Evolutionary conservation across 75 land plant genomes (phyloP).

Genomic region (Picea sitchensis): DNA sequence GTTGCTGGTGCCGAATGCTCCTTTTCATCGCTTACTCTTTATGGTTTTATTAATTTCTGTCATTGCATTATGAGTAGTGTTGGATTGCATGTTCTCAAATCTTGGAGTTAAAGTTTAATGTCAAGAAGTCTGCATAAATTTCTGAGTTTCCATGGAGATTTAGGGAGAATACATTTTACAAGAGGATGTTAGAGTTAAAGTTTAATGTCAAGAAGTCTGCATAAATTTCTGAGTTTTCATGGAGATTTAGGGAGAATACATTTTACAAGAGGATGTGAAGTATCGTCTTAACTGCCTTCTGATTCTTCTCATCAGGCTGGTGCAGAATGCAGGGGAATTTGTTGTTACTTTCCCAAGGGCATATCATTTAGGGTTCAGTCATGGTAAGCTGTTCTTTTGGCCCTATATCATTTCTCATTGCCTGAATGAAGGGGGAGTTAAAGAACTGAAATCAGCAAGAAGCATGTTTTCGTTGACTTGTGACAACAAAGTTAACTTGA

Average conservation of each 20-base stretch:
- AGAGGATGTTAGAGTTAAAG: not conserved
- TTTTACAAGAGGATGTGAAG: no score
- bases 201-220: not conserved
- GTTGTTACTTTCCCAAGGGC: conserved; percentile 95
- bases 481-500: no score
- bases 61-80: no score
- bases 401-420: no score
- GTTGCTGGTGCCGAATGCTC: conserved; percentile 71
- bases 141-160: no score
- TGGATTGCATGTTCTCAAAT: not conserved
- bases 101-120: not conserved
- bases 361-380: conserved; percentile 95
- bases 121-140: not conserved
- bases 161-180: no score
- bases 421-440: no score
- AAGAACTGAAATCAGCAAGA: no score
- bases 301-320: conserved; percentile 41
- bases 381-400: conserved; percentile 54
- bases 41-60: no score
- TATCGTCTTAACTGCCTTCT: conserved; percentile 1
- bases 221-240: not conserved
- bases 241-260: no score
- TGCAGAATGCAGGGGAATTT: conserved; percentile 91
- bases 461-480: no score
- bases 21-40: no score